Evolutionary conservation across 2,329 filamentous ascomycete genomes (phyloP).

Genomic region (Apiospora sp.): DNA sequence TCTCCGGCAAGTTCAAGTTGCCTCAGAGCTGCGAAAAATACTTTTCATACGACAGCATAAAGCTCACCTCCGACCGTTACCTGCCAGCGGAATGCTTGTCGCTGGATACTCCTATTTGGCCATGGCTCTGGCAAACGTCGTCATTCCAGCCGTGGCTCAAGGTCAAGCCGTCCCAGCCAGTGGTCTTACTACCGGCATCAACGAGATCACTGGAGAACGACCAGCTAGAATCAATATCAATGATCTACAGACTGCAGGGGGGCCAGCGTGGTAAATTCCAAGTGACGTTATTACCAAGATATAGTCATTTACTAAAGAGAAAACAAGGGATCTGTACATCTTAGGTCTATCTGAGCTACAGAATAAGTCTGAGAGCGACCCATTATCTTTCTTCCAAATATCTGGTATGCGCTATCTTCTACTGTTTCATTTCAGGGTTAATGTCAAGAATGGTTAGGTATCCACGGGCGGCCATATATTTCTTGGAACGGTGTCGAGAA

Average conservation of each 20-base stretch:
- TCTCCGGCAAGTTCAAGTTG: neutral
- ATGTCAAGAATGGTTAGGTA: constrained; percentile 30
- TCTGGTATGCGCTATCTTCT: too few species aligned
- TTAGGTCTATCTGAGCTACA: constrained; percentile 55
- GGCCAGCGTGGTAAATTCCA: constrained; percentile 37
- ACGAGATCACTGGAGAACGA: constrained; percentile 45
- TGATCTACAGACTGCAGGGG: constrained; percentile 45
- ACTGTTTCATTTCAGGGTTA: too few species aligned
- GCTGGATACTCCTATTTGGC: neutral
- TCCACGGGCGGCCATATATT: constrained; percentile 47
- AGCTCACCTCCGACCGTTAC: neutral
- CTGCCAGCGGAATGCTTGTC: neutral
- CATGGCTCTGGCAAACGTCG: neutral
- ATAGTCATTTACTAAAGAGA: neutral
- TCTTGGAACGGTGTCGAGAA: constrained; percentile 51
- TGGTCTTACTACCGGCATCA: constrained; percentile 38
- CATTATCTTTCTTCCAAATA: constrained; percentile 59
- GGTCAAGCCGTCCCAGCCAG: constrained; percentile 33
- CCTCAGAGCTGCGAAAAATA: neutral
- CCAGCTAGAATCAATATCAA: constrained; percentile 59
- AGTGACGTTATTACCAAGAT: neutral
- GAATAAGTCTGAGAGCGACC: constrained; percentile 48
- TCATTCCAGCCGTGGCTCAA: constrained; percentile 20
- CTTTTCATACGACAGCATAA: neutral
- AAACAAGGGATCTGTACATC: constrained; percentile 57